phyloP scores from a whole-genome alignment of 163 green algal genomes.

The Chloromonas sp. region DNA sequence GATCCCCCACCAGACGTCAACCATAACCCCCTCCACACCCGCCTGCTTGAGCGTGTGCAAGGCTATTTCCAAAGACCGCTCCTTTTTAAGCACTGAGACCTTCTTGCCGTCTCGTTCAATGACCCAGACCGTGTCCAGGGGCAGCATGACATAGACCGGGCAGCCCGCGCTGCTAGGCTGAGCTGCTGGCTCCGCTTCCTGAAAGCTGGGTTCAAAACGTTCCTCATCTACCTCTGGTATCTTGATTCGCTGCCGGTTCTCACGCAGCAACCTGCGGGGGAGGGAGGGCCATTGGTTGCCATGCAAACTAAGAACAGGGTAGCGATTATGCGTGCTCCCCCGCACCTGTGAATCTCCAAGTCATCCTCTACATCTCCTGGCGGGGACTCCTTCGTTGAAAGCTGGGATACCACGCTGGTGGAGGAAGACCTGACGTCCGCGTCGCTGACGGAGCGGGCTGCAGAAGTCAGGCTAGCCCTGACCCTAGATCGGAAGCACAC shows the following conservation, averaged over 20 bases:
- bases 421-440: too few species aligned
- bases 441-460: too few species aligned
- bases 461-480: too few species aligned
- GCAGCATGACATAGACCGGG: slow-evolving; percentile 97
- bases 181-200: neutral
- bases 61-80: slow-evolving; percentile 74
- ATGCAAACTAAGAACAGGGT: neutral
- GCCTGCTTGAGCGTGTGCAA: slow-evolving; percentile 78
- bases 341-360: slow-evolving; percentile 27
- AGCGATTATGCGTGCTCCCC: too few species aligned
- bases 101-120: slow-evolving; percentile 56
- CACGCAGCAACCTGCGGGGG: slow-evolving; percentile 39
- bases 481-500: too few species aligned
- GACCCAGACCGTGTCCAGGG: slow-evolving; percentile 89
- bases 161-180: slow-evolving; percentile 29
- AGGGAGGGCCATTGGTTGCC: neutral
- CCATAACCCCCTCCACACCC: slow-evolving; percentile 94
- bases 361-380: slow-evolving; percentile 21
- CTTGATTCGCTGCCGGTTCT: slow-evolving; percentile 35
- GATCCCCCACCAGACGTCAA: slow-evolving; percentile 98
- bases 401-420: too few species aligned
- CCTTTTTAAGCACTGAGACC: slow-evolving; percentile 66
- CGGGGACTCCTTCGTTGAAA: too few species aligned
- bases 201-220: slow-evolving; percentile 17
- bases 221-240: slow-evolving; percentile 39